Evolutionary conservation across 208 protist genomes (phyloP).

Genomic region (Trichomonas tenax): DNA sequence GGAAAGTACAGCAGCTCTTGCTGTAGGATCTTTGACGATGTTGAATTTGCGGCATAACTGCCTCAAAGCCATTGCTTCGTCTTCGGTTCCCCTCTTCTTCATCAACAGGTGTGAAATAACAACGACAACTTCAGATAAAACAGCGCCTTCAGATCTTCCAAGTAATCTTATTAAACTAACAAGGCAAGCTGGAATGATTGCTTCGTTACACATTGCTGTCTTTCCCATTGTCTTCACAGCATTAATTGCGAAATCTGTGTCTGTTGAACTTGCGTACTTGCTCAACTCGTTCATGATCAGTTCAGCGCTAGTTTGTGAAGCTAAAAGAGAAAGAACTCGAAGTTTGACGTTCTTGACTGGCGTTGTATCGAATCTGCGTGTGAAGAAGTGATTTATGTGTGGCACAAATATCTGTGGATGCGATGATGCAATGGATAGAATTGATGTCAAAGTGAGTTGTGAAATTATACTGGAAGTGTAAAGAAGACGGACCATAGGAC

Average conservation of each 20-base stretch:
- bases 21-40: background rate
- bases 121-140: background rate
- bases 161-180: background rate
- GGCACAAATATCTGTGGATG: background rate
- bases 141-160: background rate
- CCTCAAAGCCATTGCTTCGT: background rate
- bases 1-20: background rate
- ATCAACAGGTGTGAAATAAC: background rate
- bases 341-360: background rate
- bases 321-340: background rate
- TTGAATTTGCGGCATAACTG: background rate
- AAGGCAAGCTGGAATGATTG: background rate
- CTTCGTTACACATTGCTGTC: background rate
- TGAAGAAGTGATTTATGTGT: background rate
- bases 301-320: background rate
- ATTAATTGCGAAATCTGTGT: background rate
- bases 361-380: background rate
- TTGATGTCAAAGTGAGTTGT: background rate
- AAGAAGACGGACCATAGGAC: background rate
- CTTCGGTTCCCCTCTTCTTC: background rate
- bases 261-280: background rate
- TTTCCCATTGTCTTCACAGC: constrained; percentile 6
- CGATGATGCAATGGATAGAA: background rate
- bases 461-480: background rate
- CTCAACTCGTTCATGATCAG: background rate